Conservation (phyloP, 495 filamentous ascomycete genomes). For the Chaetomium tenue region DNA sequence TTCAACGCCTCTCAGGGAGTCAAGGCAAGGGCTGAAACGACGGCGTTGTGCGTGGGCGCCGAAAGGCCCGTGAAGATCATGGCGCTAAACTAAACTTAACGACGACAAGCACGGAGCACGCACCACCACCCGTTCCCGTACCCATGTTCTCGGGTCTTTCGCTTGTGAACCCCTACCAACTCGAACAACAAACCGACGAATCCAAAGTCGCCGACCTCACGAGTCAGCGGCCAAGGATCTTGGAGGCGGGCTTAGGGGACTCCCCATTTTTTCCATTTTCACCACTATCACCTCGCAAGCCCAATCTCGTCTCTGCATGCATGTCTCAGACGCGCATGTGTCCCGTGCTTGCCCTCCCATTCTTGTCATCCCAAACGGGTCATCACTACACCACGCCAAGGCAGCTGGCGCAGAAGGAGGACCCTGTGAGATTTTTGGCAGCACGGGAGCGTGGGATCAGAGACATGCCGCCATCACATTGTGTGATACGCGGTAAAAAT, state of each 20-base stretch:
- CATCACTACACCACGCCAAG: not conserved
- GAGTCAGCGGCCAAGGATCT: conserved; percentile 7
- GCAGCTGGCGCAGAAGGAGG: not conserved
- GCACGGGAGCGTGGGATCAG: not conserved
- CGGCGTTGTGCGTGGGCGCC: conserved; percentile 28
- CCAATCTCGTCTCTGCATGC: conserved; percentile 17
- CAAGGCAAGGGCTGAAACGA: conserved; percentile 22
- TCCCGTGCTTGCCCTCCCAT: not conserved
- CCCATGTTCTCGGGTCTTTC: conserved; percentile 15
- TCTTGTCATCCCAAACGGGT: not conserved
- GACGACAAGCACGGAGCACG: conserved; percentile 4
- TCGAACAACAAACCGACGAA: not conserved
- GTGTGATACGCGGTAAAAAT: conserved; percentile 3
- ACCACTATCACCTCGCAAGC: not conserved
- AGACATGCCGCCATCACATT: not conserved
- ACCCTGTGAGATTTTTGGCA: not conserved
- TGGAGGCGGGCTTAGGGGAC: not conserved
- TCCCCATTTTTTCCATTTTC: not conserved
- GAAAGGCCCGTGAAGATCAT: conserved; percentile 26
- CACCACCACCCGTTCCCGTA: conserved; percentile 10
- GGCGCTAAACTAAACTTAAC: conserved; percentile 19
- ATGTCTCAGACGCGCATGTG: conserved; percentile 17
- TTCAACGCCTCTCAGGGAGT: conserved; percentile 9
- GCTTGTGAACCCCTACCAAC: not conserved
- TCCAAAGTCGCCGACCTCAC: conserved; percentile 3